Conservation (phyloP, 1,284 basidiomycete species). For the Earliella scabrosa region DNA sequence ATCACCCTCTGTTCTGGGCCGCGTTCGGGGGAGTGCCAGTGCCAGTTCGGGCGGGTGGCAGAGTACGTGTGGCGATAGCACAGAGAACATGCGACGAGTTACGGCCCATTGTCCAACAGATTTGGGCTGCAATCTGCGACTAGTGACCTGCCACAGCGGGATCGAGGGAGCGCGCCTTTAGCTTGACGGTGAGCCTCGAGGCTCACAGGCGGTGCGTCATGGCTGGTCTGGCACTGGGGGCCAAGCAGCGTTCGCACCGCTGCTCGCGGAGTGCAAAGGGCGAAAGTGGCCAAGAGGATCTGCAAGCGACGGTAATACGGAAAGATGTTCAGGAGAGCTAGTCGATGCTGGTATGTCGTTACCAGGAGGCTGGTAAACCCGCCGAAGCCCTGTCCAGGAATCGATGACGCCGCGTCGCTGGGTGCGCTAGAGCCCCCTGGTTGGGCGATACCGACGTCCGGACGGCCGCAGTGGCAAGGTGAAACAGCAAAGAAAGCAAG, state of each 20-base stretch:
- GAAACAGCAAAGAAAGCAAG: conserved; percentile 1
- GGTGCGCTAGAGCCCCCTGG: not conserved
- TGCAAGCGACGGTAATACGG: not conserved
- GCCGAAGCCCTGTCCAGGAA: not conserved
- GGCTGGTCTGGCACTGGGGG: too few species aligned
- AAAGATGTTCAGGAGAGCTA: not conserved
- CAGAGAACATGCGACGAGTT: too few species aligned
- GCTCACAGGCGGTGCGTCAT: too few species aligned
- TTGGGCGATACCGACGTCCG: not conserved
- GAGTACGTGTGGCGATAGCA: not conserved
- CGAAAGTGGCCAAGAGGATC: not conserved
- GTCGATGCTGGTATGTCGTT: not conserved
- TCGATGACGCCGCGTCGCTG: not conserved
- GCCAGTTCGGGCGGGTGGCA: too few species aligned
- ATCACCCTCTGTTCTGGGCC: conserved; percentile 1
- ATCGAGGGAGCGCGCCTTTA: too few species aligned
- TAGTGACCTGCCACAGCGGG: too few species aligned
- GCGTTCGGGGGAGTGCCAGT: not conserved
- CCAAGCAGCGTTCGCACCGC: not conserved
- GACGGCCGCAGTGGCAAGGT: not conserved
- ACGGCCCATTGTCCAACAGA: too few species aligned
- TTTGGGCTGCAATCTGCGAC: too few species aligned
- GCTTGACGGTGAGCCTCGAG: too few species aligned
- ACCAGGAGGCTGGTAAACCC: not conserved
- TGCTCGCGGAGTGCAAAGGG: not conserved